These are phyloP conservation scores for Rhizomucor pusillus DNA, from an alignment of 371 early-diverging fungal species.

Conservation along the genomic window DNA sequence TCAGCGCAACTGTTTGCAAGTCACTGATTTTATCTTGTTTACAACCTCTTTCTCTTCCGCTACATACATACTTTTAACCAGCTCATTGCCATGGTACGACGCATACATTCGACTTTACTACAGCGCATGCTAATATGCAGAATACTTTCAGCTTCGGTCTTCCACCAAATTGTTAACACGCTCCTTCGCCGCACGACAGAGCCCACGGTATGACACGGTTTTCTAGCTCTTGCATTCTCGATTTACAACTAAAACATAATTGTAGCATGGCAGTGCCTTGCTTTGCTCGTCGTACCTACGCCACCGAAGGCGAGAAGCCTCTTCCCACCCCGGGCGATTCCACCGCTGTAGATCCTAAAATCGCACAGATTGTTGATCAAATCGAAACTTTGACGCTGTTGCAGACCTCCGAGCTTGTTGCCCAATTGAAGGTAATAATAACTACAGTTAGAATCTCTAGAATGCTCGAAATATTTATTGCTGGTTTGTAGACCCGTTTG, in stretches of 20 bases:
- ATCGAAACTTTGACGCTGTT: slow-evolving; percentile 87
- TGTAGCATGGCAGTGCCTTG: slow-evolving; percentile 29
- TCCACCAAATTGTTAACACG: slow-evolving; percentile 34
- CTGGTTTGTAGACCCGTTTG: slow-evolving; percentile 61
- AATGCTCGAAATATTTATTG: background rate
- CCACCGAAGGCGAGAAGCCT: slow-evolving; percentile 33
- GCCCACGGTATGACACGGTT: slow-evolving; percentile 30
- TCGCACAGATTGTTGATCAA: slow-evolving; percentile 82
- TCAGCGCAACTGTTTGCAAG: no score
- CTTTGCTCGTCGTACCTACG: slow-evolving; percentile 39
- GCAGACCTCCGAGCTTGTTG: slow-evolving; percentile 88
- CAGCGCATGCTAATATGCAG: background rate
- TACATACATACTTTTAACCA: no score
- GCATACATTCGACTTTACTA: background rate
- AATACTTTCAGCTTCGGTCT: slow-evolving; percentile 34
- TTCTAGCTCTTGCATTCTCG: background rate
- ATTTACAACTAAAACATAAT: slow-evolving; percentile 2
- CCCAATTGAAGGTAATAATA: slow-evolving; percentile 76
- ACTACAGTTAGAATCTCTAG: background rate
- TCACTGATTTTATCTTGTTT: no score
- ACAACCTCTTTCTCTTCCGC: no score
- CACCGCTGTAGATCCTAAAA: slow-evolving; percentile 66
- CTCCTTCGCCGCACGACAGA: slow-evolving; percentile 30
- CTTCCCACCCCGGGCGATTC: slow-evolving; percentile 61
- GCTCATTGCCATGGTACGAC: no score